Evolutionary conservation across 2,329 filamentous ascomycete species (phyloP).

Genomic region (Epicoccum nigrum): DNA sequence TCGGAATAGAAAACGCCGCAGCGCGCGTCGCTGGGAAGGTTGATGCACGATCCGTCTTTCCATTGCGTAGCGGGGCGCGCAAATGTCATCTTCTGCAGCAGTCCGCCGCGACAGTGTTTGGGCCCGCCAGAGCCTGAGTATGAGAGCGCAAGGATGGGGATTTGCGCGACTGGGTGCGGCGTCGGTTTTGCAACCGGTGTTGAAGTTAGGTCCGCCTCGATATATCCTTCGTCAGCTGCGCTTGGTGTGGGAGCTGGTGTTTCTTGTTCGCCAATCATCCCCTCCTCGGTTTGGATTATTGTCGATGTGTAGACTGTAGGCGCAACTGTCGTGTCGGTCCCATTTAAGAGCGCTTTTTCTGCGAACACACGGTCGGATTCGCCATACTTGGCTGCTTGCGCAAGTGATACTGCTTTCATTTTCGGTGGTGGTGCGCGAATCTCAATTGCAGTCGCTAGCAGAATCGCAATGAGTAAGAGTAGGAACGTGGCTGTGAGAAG

Average conservation of each 20-base stretch:
- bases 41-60: slow-evolving; percentile 42
- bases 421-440: slow-evolving; percentile 31
- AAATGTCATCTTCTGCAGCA: slow-evolving; percentile 35
- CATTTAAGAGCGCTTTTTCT: slow-evolving; percentile 36
- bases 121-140: slow-evolving; percentile 43
- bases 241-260: slow-evolving; percentile 22
- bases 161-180: slow-evolving; percentile 19
- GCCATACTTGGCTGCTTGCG: slow-evolving; percentile 35
- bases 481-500: slow-evolving; percentile 33
- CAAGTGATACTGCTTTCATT: slow-evolving; percentile 31
- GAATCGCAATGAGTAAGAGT: slow-evolving; percentile 38
- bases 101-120: slow-evolving; percentile 43
- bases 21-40: slow-evolving; percentile 38
- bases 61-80: slow-evolving; percentile 31
- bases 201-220: slow-evolving; percentile 20
- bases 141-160: slow-evolving; percentile 42
- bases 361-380: slow-evolving; percentile 24
- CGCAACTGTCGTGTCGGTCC: slow-evolving; percentile 27
- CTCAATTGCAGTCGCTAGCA: slow-evolving; percentile 37
- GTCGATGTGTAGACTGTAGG: slow-evolving; percentile 24
- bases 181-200: slow-evolving; percentile 16
- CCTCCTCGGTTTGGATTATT: slow-evolving; percentile 28
- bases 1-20: slow-evolving; percentile 43
- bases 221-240: slow-evolving; percentile 31
- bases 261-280: slow-evolving; percentile 32